Evolutionary conservation across 768 basidiomycete species (phyloP), one percentile per base, ranked within the genome.

Genomic region (Calvatia gigantea): DNA sequence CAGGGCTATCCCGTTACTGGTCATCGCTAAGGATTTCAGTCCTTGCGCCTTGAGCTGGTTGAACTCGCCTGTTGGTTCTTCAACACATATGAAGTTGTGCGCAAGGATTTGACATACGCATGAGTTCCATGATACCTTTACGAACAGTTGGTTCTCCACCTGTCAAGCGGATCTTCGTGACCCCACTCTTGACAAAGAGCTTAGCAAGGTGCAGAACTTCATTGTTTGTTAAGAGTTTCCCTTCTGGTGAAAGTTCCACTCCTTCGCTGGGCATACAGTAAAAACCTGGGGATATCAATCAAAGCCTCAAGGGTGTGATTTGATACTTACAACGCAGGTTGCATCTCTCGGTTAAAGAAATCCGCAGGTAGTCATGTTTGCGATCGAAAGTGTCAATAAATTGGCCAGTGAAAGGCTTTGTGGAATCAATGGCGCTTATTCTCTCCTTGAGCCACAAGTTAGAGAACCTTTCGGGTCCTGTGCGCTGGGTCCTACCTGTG

Each of bases 181-280:
- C 86, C 4, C 94, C 94, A 64, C 82, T 83, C 62, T 75, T 76
- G 0, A 95, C 91, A 60, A 95, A 96, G 15, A 95, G 70, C 15
- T 76, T 69, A 4, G 89, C 87, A 1, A 93, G 76, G 45, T 87
- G 82, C 38, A 89, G 66, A 27, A 94, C 71, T 66, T 95, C 91
- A 48, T 84, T 79, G 59, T 92, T 85, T 0, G 87, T 84, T 35
- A 95, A 77, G 55, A 92, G 77, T 56, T 88, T 78, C 8, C 75
- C 74, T 31, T 73, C 72, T 2, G 91, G 92, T 11, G 89, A 86
- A 25, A 94, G 76, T 50, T 87, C 80, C 4, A 94, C 73, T 29
- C 91, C 91, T 64, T 88, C 84, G 50, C 77, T 81, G 2, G 91
- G 92, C 92, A 94, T 95, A 64, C 91, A 94, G 66, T 95, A 95